Evolutionary conservation across 768 basidiomycete species (phyloP).

Genomic region (Antrodiella citrinella): DNA sequence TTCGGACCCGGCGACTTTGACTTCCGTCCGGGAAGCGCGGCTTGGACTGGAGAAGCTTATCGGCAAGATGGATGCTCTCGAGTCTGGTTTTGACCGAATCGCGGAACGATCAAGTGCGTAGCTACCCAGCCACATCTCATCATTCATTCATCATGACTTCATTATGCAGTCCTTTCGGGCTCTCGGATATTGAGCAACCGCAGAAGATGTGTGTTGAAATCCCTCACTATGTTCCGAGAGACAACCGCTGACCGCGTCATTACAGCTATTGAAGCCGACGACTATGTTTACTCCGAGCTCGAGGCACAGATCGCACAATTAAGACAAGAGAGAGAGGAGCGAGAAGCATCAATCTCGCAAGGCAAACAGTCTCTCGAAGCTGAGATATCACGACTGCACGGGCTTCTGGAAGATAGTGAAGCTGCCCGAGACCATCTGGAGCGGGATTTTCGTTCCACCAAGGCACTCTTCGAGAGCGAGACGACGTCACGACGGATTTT

Average conservation of each 20-base stretch:
- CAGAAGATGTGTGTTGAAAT: slow-evolving; percentile 52
- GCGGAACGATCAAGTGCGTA: slow-evolving; percentile 73
- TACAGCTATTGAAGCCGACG: slow-evolving; percentile 47
- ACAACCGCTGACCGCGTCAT: slow-evolving; percentile 2
- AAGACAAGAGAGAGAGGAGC: slow-evolving; percentile 47
- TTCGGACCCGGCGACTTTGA: slow-evolving; percentile 37
- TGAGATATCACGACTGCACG: slow-evolving; percentile 49
- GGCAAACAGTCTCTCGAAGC: slow-evolving; percentile 46
- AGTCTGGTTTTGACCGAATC: slow-evolving; percentile 77
- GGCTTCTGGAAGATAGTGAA: slow-evolving; percentile 33
- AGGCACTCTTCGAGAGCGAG: slow-evolving; percentile 58
- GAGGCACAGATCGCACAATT: slow-evolving; percentile 55
- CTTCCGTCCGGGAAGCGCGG: slow-evolving; percentile 57
- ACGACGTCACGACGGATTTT: slow-evolving; percentile 49
- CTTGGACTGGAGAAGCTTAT: slow-evolving; percentile 59
- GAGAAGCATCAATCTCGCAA: slow-evolving; percentile 51
- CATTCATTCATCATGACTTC: slow-evolving; percentile 5
- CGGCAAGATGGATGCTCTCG: slow-evolving; percentile 70
- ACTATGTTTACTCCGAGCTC: slow-evolving; percentile 66
- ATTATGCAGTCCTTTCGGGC: slow-evolving; percentile 62
- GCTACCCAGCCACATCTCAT: too few relatives aligned
- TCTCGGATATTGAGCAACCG: slow-evolving; percentile 64
- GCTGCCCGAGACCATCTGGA: slow-evolving; percentile 46
- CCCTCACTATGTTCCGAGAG: slow-evolving; percentile 5
- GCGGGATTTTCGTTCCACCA: slow-evolving; percentile 55